A percentile compares a stretch with the other conserved stretches of the same genome.
phyloP scores from a whole-genome alignment of 2,329 filamentous ascomycete species.

The Talaromyces amestolkiae region DNA sequence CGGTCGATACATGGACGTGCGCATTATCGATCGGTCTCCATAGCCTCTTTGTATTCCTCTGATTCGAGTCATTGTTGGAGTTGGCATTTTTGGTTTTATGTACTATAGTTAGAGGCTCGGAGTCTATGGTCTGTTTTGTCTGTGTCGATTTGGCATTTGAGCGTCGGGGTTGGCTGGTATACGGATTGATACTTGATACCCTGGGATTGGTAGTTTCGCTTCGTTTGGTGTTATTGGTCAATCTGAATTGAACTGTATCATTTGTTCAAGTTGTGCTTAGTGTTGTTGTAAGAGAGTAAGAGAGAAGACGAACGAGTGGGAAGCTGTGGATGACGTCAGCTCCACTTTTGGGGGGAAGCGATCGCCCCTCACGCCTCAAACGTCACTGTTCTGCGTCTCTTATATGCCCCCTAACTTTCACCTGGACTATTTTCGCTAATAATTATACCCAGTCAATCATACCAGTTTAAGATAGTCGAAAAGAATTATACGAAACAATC shows the following conservation, averaged over 20 bases:
- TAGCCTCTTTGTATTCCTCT: not conserved
- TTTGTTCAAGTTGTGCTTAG: not conserved
- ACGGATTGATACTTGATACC: not conserved
- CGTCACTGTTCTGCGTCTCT: not conserved
- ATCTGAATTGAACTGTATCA: not conserved
- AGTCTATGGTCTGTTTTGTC: not conserved
- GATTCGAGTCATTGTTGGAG: not conserved
- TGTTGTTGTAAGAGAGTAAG: not conserved
- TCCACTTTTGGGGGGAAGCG: not conserved
- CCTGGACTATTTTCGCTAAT: not conserved
- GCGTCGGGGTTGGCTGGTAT: not conserved
- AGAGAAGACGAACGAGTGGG: not conserved
- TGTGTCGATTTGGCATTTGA: not conserved
- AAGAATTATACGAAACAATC: not conserved
- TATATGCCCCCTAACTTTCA: not conserved
- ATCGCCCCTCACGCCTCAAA: conserved; percentile 15
- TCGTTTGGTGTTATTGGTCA: not conserved
- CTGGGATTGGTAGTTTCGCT: not conserved
- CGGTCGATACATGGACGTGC: not conserved
- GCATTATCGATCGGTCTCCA: not conserved
- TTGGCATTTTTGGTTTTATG: not conserved
- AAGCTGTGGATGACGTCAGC: conserved; percentile 15
- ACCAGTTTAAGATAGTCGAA: not conserved
- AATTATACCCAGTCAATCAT: not conserved
- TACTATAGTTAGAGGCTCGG: not conserved